A percentile compares a stretch with the other conserved stretches of the same genome.
Evolutionary conservation across 2,329 filamentous ascomycete species (phyloP).

Genomic region (Orbilia blumenaviensis): DNA sequence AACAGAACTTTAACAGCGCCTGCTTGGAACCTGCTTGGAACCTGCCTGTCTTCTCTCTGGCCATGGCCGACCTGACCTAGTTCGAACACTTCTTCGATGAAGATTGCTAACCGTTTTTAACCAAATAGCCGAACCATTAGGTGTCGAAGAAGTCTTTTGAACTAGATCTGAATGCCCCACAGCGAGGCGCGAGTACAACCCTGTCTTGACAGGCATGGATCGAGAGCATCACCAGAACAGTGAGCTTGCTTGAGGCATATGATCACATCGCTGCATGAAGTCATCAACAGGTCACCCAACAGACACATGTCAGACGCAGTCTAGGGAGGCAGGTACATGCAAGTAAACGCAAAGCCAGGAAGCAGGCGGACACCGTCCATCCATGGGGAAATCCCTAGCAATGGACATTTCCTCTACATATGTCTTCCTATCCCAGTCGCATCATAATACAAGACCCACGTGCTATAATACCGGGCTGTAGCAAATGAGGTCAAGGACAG

Average conservation of each 20-base stretch:
- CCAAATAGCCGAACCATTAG: conserved; percentile 50
- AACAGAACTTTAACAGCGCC: conserved; percentile 37
- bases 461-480: neutral
- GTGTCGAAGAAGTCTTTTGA: conserved; percentile 21
- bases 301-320: neutral
- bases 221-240: conserved; percentile 26
- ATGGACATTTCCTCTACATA: neutral
- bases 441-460: neutral
- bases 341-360: neutral
- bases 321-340: conserved; percentile 5
- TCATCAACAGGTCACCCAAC: conserved; percentile 1
- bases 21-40: neutral
- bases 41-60: too few species aligned
- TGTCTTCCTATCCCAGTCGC: neutral
- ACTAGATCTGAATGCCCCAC: conserved; percentile 19
- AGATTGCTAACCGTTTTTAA: conserved; percentile 48
- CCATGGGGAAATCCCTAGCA: neutral
- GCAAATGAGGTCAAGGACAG: conserved; percentile 4
- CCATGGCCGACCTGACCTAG: neutral
- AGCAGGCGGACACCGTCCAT: neutral
- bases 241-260: conserved; percentile 18
- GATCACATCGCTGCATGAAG: conserved; percentile 36
- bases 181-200: conserved; percentile 1
- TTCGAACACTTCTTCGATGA: conserved; percentile 32
- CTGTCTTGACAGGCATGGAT: conserved; percentile 14